A percentile compares a stretch with the other conserved stretches of the same genome.
Conservation (phyloP, 2,329 filamentous ascomycete species). For the Fusarium sp. region DNA sequence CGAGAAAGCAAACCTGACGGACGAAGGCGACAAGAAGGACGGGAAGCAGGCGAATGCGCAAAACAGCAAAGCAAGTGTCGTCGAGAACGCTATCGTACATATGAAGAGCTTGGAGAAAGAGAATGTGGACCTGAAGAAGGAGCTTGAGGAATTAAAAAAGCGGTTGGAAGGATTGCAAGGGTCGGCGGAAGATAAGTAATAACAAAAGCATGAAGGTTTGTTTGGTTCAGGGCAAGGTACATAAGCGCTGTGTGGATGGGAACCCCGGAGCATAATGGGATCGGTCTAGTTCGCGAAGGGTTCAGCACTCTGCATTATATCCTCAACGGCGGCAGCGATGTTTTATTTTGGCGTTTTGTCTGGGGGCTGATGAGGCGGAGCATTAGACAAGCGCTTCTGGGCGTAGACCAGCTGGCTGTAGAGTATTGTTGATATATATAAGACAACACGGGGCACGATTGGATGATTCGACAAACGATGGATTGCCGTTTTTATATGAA, state of each 20-base stretch:
- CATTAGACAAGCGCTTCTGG: constrained; percentile 31
- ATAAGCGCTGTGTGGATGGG: not conserved
- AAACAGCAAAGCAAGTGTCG: constrained; percentile 94
- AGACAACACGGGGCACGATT: not conserved
- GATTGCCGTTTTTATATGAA: constrained; percentile 5
- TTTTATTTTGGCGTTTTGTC: constrained; percentile 29
- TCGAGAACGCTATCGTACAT: constrained; percentile 96
- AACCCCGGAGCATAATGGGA: constrained; percentile 16
- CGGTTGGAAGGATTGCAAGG: constrained; percentile 47
- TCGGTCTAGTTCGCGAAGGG: constrained; percentile 23
- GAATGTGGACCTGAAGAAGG: constrained; percentile 73
- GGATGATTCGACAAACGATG: constrained; percentile 8
- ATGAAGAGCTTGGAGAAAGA: constrained; percentile 87
- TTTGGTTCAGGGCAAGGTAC: constrained; percentile 1
- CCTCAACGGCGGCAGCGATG: constrained; percentile 30
- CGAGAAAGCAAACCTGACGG: constrained; percentile 54
- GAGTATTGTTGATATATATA: constrained; percentile 10
- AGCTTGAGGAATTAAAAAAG: constrained; percentile 56
- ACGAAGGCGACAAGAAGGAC: constrained; percentile 61
- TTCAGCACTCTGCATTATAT: constrained; percentile 16
- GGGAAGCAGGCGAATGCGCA: constrained; percentile 64
- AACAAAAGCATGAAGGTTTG: constrained; percentile 9
- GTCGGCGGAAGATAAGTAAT: constrained; percentile 14
- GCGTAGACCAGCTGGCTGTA: constrained; percentile 17
- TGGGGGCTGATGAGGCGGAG: constrained; percentile 16